A percentile compares a stretch with the other conserved stretches of the same genome.
These are phyloP conservation scores for Myriangium duriaei DNA, from an alignment of 2,329 filamentous ascomycete species.

Conservation along the genomic window DNA sequence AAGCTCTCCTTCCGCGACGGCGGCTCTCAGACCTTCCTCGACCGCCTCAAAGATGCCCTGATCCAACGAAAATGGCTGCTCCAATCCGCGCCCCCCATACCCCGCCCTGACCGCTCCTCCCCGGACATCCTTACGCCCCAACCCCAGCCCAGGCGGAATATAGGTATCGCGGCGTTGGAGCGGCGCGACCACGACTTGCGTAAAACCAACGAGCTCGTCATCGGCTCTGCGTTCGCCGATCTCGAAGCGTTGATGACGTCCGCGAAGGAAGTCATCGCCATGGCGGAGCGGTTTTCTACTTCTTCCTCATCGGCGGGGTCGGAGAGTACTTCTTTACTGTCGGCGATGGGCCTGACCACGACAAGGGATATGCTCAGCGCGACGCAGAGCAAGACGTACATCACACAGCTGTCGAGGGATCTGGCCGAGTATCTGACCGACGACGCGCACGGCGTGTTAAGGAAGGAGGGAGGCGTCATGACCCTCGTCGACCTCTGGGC, in stretches of 20 bases:
- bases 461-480: slow-evolving; percentile 74
- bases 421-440: slow-evolving; percentile 83
- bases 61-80: slow-evolving; percentile 93
- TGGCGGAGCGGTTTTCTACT: slow-evolving; percentile 75
- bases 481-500: slow-evolving; percentile 86
- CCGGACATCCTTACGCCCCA: slow-evolving; percentile 16
- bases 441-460: slow-evolving; percentile 64
- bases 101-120: slow-evolving; percentile 31
- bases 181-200: slow-evolving; percentile 70
- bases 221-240: slow-evolving; percentile 90
- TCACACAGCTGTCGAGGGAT: slow-evolving; percentile 75
- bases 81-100: slow-evolving; percentile 77
- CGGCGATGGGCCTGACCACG: slow-evolving; percentile 75
- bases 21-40: slow-evolving; percentile 81
- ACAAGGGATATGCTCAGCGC: slow-evolving; percentile 84
- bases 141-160: slow-evolving; percentile 42
- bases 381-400: slow-evolving; percentile 68
- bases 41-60: slow-evolving; percentile 75
- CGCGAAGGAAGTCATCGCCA: slow-evolving; percentile 86
- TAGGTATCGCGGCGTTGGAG: slow-evolving; percentile 87
- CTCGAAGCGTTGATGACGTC: slow-evolving; percentile 95
- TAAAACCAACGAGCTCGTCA: slow-evolving; percentile 85
- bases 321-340: slow-evolving; percentile 63
- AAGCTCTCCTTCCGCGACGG: slow-evolving; percentile 87
- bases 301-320: slow-evolving; percentile 40